Conservation (phyloP, 2,329 filamentous ascomycete species). For the Stemphylium vesicarium region DNA sequence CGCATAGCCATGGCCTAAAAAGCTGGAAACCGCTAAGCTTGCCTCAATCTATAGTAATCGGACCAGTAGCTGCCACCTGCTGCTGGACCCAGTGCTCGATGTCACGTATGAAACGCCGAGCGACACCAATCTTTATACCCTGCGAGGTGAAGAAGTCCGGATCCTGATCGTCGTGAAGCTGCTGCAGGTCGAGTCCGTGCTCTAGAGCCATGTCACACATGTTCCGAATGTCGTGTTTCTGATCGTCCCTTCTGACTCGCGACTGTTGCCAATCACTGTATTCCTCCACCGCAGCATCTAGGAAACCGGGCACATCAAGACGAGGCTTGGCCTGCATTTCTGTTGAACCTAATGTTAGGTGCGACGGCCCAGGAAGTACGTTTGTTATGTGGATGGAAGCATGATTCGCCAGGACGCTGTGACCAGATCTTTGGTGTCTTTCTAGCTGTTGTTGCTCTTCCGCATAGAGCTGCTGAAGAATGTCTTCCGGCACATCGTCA, state of each 20-base stretch:
- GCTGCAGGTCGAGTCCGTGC: slow-evolving; percentile 27
- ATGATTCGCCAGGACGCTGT: too few relatives aligned
- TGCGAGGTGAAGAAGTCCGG: slow-evolving; percentile 36
- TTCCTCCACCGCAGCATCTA: slow-evolving; percentile 18
- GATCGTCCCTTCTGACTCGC: slow-evolving; percentile 11
- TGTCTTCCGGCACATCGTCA: too few relatives aligned
- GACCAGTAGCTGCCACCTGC: too few relatives aligned
- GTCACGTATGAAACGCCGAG: slow-evolving; percentile 39
- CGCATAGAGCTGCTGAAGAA: too few relatives aligned
- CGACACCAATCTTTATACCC: slow-evolving; percentile 39
- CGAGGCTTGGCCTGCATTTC: slow-evolving; percentile 1
- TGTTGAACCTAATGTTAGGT: neutral
- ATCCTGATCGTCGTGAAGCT: slow-evolving; percentile 39
- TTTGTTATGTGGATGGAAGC: slow-evolving; percentile 44
- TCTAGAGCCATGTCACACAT: slow-evolving; percentile 15
- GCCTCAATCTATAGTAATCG: too few relatives aligned
- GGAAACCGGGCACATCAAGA: slow-evolving; percentile 23
- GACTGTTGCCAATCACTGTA: slow-evolving; percentile 28
- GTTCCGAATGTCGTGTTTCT: slow-evolving; percentile 21
- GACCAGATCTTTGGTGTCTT: too few relatives aligned
- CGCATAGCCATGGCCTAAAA: too few relatives aligned
- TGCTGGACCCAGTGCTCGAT: too few relatives aligned
- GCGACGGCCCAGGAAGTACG: slow-evolving; percentile 22
- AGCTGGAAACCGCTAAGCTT: too few relatives aligned
- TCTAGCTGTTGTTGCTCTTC: too few relatives aligned